Percentiles rank a stretch among this genome's conserved stretches.
Conservation (phyloP, 2,329 filamentous ascomycete genomes). For the Neofusicoccum ribis region DNA sequence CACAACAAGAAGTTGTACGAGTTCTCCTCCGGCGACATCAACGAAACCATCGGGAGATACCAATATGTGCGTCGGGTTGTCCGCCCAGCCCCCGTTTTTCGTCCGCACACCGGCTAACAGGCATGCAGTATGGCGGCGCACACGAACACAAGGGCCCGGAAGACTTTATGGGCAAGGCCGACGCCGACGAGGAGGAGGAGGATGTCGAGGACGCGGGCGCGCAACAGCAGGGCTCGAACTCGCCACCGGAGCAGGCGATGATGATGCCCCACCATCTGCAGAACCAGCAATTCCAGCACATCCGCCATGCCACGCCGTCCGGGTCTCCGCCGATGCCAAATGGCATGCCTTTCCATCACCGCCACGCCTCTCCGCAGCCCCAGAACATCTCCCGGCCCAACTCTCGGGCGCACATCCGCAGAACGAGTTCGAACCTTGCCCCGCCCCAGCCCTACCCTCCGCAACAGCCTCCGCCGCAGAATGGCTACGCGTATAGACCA, state of each 20-base stretch:
- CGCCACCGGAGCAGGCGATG: slow-evolving; percentile 63
- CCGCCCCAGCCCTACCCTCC: slow-evolving; percentile 58
- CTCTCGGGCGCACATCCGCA: slow-evolving; percentile 76
- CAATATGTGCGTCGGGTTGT: slow-evolving; percentile 69
- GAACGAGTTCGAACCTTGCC: slow-evolving; percentile 72
- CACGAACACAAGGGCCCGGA: slow-evolving; percentile 95
- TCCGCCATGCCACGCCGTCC: slow-evolving; percentile 79
- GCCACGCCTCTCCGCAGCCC: slow-evolving; percentile 81
- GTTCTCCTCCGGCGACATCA: slow-evolving; percentile 93
- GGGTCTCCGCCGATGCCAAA: slow-evolving; percentile 86
- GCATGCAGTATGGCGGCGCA: slow-evolving; percentile 75
- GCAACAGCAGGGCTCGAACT: slow-evolving; percentile 68
- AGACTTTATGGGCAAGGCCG: slow-evolving; percentile 81
- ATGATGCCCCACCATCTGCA: slow-evolving; percentile 49
- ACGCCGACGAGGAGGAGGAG: slow-evolving; percentile 76
- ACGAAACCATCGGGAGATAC: slow-evolving; percentile 82
- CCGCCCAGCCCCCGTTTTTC: background rate
- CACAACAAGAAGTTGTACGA: slow-evolving; percentile 99
- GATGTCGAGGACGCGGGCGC: slow-evolving; percentile 66
- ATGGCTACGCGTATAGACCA: slow-evolving; percentile 80
- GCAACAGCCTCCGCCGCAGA: slow-evolving; percentile 42
- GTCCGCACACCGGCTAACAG: slow-evolving; percentile 27
- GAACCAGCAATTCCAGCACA: slow-evolving; percentile 70
- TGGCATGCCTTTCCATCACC: slow-evolving; percentile 67
- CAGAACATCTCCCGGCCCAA: slow-evolving; percentile 72